These are phyloP conservation scores for Berberis thunbergii DNA, from an alignment of 164 flowering plant genomes.

Conservation along the genomic window DNA sequence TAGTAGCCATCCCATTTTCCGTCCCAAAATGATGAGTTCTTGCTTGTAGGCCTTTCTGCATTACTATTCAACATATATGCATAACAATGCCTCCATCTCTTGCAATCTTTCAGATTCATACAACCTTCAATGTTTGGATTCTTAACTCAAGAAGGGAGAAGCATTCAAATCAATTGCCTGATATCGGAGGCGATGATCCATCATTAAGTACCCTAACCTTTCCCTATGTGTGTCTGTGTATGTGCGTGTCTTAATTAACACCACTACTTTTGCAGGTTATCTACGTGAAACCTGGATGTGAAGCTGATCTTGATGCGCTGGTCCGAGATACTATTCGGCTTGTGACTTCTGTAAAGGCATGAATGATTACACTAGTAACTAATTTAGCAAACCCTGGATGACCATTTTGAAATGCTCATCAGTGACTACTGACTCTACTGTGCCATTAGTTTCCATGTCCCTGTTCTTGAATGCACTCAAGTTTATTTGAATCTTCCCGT, in stretches of 20 bases:
- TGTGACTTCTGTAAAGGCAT: constrained; percentile 47
- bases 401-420: neutral
- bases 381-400: neutral
- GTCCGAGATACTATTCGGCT: constrained; percentile 74
- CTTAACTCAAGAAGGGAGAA: constrained; percentile 41
- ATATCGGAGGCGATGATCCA: constrained; percentile 79
- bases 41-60: neutral
- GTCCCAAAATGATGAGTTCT: neutral
- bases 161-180: constrained; percentile 32
- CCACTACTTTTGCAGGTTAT: constrained; percentile 48
- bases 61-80: neutral
- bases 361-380: neutral
- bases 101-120: constrained; percentile 43
- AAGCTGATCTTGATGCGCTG: constrained; percentile 73
- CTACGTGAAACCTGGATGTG: constrained; percentile 73
- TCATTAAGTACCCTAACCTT: constrained; percentile 41
- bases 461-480: neutral
- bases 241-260: neutral
- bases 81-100: neutral
- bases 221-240: constrained; percentile 1
- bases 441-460: neutral
- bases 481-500: no score
- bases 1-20: no score
- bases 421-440: neutral
- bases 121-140: constrained; percentile 69